phyloP scores from a whole-genome alignment of 345 rosid genomes.

The Pistacia integerrima region DNA sequence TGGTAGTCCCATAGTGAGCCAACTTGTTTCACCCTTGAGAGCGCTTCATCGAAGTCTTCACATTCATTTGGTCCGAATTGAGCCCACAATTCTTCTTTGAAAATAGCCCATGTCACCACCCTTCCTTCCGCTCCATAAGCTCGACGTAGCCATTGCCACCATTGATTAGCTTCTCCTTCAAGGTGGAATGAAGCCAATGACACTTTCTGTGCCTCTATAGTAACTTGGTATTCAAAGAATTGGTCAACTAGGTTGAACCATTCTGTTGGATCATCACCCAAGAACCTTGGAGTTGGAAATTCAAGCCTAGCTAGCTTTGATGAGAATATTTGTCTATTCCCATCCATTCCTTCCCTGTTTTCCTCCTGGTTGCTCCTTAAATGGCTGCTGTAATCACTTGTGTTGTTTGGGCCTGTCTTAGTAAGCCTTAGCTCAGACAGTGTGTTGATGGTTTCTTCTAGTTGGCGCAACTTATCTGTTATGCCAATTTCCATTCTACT shows the following conservation, averaged over 20 bases:
- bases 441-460: background rate
- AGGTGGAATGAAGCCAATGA: background rate
- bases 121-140: background rate
- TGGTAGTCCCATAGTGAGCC: constrained; percentile 4
- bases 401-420: no score
- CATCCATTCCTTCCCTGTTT: no score
- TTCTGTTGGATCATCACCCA: background rate
- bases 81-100: constrained; percentile 2
- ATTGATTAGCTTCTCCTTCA: constrained; percentile 2
- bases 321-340: background rate
- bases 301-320: background rate
- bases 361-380: no score
- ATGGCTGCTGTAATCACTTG: no score
- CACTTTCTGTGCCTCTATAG: background rate
- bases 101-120: background rate
- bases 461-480: background rate
- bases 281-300: background rate
- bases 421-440: background rate
- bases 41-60: constrained; percentile 2
- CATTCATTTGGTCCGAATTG: background rate
- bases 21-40: background rate
- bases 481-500: no score
- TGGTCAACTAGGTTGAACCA: background rate
- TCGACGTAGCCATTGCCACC: background rate
- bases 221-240: background rate